Conservation (phyloP, 345 rosid species). For the Psidium friedrichsthalianum region DNA sequence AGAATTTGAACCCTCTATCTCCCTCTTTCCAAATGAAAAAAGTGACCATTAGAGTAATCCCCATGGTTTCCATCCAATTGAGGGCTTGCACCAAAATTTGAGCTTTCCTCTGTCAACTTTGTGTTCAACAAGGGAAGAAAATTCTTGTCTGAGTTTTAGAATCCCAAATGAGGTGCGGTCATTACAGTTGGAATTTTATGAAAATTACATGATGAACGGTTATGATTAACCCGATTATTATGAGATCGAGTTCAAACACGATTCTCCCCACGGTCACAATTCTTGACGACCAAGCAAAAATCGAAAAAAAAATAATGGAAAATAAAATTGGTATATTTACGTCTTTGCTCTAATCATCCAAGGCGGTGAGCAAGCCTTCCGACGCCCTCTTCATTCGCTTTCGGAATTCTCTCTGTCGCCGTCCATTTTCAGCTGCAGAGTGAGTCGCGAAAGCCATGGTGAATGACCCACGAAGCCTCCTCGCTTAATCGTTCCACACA, state of each 20-base stretch:
- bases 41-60: no score
- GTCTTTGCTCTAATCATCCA: neutral
- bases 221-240: neutral
- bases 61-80: no score
- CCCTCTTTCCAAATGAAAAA: no score
- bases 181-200: accelerated
- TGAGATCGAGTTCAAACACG: neutral
- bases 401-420: neutral
- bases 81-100: no score
- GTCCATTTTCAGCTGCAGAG: neutral
- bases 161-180: accelerated
- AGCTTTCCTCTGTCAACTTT: no score
- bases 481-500: neutral
- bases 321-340: neutral
- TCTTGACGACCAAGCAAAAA: neutral
- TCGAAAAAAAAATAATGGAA: accelerated
- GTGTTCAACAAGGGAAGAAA: neutral
- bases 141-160: neutral
- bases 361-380: neutral
- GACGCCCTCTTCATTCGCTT: neutral
- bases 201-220: accelerated
- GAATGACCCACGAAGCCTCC: neutral
- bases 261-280: neutral
- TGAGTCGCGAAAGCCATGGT: neutral
- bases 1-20: no score